Percentiles rank a stretch among this genome's conserved stretches.
phyloP scores from a whole-genome alignment of 768 basidiomycete species.

The Russula sp. region DNA sequence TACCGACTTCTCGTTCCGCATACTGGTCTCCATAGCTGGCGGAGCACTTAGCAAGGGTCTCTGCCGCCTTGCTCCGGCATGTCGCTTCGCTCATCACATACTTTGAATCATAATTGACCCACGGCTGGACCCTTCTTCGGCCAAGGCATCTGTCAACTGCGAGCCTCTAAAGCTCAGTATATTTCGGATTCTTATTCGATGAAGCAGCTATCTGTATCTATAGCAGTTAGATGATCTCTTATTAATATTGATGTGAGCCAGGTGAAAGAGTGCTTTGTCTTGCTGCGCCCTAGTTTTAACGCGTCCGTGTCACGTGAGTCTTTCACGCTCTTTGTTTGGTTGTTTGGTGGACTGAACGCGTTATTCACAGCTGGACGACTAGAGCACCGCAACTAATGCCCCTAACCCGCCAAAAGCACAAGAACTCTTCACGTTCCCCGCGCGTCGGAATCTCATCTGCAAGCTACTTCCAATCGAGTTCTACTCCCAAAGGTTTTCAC shows the following conservation, averaged over 20 bases:
- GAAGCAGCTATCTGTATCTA: background rate
- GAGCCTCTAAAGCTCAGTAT: background rate
- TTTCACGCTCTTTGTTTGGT: slow-evolving; percentile 24
- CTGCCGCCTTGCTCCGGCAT: background rate
- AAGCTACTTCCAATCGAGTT: slow-evolving; percentile 19
- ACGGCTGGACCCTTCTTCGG: background rate
- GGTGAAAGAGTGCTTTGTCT: background rate
- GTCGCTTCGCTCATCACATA: background rate
- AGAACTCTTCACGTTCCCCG: slow-evolving; percentile 27
- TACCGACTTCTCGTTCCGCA: background rate
- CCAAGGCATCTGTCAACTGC: background rate
- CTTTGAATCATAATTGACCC: background rate
- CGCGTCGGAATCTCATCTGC: slow-evolving; percentile 29
- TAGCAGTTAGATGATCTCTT: background rate
- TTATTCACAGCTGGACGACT: background rate
- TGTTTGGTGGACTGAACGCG: slow-evolving; percentile 14
- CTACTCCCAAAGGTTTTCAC: slow-evolving; percentile 33
- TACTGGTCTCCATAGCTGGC: background rate
- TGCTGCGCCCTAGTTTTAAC: background rate
- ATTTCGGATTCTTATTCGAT: background rate
- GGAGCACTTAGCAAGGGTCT: background rate
- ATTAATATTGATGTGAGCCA: background rate
- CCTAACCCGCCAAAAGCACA: slow-evolving; percentile 24
- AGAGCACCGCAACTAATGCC: slow-evolving; percentile 20
- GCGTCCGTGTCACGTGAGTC: slow-evolving; percentile 15